Evolutionary conservation across 805 yeast species (phyloP).

Genomic region (Grigorovia transvaalensis): DNA sequence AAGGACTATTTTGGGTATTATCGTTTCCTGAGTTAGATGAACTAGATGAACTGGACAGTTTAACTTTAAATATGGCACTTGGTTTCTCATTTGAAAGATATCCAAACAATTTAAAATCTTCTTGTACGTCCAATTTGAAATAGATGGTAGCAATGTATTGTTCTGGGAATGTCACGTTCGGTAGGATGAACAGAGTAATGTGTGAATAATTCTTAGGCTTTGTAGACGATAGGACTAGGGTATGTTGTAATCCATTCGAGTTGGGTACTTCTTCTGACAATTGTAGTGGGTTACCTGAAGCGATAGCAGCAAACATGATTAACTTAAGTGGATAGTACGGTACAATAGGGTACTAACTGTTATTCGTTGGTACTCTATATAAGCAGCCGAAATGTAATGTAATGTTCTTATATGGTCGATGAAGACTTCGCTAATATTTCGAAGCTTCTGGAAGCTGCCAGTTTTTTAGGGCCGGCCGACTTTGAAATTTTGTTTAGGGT

Average conservation of each 20-base stretch:
- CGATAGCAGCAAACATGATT: conserved; percentile 31
- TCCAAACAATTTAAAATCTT: conserved; percentile 56
- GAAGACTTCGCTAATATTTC: not conserved
- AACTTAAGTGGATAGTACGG: not conserved
- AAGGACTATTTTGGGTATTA: not conserved
- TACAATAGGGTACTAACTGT: too few species aligned
- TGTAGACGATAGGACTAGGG: conserved; percentile 27
- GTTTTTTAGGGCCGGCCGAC: too few species aligned
- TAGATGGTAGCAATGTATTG: conserved; percentile 75
- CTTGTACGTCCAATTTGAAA: conserved; percentile 61
- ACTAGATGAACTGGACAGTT: conserved; percentile 22
- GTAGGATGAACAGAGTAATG: conserved; percentile 74
- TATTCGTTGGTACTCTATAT: too few species aligned
- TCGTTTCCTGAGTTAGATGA: not conserved
- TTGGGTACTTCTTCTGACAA: conserved; percentile 30
- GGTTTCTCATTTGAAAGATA: conserved; percentile 59
- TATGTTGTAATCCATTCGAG: conserved; percentile 30
- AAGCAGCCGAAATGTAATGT: not conserved
- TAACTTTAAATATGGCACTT: conserved; percentile 82
- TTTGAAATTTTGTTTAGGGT: too few species aligned
- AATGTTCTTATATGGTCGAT: not conserved
- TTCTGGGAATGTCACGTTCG: conserved; percentile 64
- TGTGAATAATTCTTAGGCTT: conserved; percentile 42
- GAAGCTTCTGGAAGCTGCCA: not conserved
- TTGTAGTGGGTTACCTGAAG: conserved; percentile 31